These are phyloP conservation scores for Rugosomyces carneus DNA, from an alignment of 1,284 basidiomycete species.

Conservation along the genomic window DNA sequence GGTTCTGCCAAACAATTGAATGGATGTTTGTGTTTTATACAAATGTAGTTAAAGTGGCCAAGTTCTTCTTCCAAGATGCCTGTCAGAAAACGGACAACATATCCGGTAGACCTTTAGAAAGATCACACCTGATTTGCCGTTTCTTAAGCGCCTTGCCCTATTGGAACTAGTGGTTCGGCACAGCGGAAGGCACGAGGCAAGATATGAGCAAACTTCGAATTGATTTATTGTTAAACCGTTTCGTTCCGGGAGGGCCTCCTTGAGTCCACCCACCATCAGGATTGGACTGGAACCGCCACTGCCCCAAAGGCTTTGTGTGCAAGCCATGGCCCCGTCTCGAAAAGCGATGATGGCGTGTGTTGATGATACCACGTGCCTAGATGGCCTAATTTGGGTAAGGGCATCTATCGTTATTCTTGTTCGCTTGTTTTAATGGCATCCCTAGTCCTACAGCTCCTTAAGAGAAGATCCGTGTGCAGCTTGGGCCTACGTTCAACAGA, in stretches of 20 bases:
- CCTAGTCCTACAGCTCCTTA: slow-evolving; percentile 16
- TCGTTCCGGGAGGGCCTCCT: background rate
- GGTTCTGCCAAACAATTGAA: no score
- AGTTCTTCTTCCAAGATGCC: background rate
- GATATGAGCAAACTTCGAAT: background rate
- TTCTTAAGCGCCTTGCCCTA: background rate
- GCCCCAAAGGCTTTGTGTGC: background rate
- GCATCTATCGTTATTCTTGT: background rate
- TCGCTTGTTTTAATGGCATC: background rate
- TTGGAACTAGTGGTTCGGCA: background rate
- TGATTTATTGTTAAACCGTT: background rate
- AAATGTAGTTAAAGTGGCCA: background rate
- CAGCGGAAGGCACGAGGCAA: slow-evolving; percentile 3
- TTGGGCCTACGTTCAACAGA: slow-evolving; percentile 15
- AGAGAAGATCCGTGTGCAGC: slow-evolving; percentile 19
- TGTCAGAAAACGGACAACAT: background rate
- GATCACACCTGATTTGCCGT: background rate
- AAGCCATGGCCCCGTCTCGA: background rate
- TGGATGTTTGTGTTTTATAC: slow-evolving; percentile 1
- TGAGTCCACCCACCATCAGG: background rate
- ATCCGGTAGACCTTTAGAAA: background rate
- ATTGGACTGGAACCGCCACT: background rate
- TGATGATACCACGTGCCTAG: background rate
- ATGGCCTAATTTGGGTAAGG: slow-evolving; percentile 3
- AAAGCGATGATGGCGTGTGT: background rate